Percentiles rank a stretch among this genome's conserved stretches.
Evolutionary conservation across 1,284 basidiomycete species (phyloP).

Genomic region (Cystobasidiaceae sp.): DNA sequence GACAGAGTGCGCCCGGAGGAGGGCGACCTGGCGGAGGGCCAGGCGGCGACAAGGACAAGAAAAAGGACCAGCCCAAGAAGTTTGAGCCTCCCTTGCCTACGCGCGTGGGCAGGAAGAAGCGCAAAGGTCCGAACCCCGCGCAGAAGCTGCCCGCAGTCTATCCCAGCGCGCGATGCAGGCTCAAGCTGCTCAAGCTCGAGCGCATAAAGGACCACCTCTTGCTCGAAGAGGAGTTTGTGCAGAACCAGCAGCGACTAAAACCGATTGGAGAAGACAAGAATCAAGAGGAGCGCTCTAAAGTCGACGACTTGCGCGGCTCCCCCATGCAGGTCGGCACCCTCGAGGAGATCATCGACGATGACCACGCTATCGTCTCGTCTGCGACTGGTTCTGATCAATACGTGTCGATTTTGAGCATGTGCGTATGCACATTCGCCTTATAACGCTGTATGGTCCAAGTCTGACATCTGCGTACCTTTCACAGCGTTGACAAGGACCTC

Average conservation of each 20-base stretch:
- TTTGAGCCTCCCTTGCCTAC: slow-evolving; percentile 99
- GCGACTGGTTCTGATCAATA: slow-evolving; percentile 95
- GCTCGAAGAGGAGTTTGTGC: slow-evolving; percentile 85
- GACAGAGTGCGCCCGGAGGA: slow-evolving; percentile 31
- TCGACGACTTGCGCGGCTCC: slow-evolving; percentile 89
- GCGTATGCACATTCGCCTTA: not conserved
- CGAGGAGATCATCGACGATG: slow-evolving; percentile 99
- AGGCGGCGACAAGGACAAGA: slow-evolving; percentile 37
- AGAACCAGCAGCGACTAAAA: slow-evolving; percentile 86
- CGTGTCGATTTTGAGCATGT: slow-evolving; percentile 93
- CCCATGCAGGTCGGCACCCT: slow-evolving; percentile 97
- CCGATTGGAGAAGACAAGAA: slow-evolving; percentile 90
- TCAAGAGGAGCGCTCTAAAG: slow-evolving; percentile 85
- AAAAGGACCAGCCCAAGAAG: slow-evolving; percentile 57
- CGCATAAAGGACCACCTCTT: slow-evolving; percentile 97
- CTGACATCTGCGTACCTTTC: no score
- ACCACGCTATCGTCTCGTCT: slow-evolving; percentile 96
- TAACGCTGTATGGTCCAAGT: not conserved
- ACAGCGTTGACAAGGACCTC: slow-evolving; percentile 86
- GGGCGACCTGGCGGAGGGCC: slow-evolving; percentile 20
- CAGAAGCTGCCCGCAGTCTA: slow-evolving; percentile 89
- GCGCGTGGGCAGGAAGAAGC: slow-evolving; percentile 87
- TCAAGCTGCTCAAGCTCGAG: slow-evolving; percentile 92
- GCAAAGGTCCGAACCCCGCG: slow-evolving; percentile 79
- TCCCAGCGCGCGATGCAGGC: slow-evolving; percentile 90